Percentiles rank a stretch among this genome's conserved stretches.
Evolutionary conservation across 1,139 yeast species (phyloP).

Genomic region (Geotrichum cucujoidarum): DNA sequence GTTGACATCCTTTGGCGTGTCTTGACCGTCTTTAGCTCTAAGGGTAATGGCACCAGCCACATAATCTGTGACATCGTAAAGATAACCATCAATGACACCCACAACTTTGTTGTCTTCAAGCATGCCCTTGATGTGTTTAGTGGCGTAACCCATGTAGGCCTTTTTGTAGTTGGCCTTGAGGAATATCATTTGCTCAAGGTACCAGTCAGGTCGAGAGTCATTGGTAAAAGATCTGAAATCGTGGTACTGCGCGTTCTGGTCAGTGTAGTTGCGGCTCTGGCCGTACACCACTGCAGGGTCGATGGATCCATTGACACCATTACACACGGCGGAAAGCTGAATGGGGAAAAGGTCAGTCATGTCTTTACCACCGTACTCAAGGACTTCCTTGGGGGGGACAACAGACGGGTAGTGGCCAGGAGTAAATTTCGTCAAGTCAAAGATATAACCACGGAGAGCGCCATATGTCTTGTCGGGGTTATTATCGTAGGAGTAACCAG

Average conservation of each 20-base stretch:
- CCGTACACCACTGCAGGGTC: constrained; percentile 38
- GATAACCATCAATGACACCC: constrained; percentile 37
- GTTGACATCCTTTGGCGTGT: constrained; percentile 26
- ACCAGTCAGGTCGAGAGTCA: constrained; percentile 44
- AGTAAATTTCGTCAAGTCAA: constrained; percentile 39
- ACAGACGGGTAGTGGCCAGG: constrained; percentile 39
- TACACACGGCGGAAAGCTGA: constrained; percentile 40
- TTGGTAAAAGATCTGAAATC: constrained; percentile 39
- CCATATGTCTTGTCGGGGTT: constrained; percentile 36
- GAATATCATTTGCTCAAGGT: constrained; percentile 37
- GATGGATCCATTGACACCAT: constrained; percentile 34
- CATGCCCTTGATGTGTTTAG: constrained; percentile 30
- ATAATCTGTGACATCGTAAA: constrained; percentile 39
- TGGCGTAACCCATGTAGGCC: constrained; percentile 39
- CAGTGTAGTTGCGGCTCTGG: constrained; percentile 36
- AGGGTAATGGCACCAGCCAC: constrained; percentile 37
- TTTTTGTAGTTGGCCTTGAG: constrained; percentile 36
- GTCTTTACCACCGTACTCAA: constrained; percentile 39
- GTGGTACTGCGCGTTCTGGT: constrained; percentile 39
- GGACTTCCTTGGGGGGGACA: constrained; percentile 35
- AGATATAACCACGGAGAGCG: constrained; percentile 39
- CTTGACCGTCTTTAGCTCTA: constrained; percentile 32
- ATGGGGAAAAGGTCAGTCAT: constrained; percentile 38
- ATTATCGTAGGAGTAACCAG: constrained; percentile 30
- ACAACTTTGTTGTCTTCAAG: constrained; percentile 28